Percentiles rank a stretch among this genome's conserved stretches.
These are phyloP conservation scores for Lactifluus pinguis DNA, from an alignment of 768 basidiomycete species.

Conservation along the genomic window DNA sequence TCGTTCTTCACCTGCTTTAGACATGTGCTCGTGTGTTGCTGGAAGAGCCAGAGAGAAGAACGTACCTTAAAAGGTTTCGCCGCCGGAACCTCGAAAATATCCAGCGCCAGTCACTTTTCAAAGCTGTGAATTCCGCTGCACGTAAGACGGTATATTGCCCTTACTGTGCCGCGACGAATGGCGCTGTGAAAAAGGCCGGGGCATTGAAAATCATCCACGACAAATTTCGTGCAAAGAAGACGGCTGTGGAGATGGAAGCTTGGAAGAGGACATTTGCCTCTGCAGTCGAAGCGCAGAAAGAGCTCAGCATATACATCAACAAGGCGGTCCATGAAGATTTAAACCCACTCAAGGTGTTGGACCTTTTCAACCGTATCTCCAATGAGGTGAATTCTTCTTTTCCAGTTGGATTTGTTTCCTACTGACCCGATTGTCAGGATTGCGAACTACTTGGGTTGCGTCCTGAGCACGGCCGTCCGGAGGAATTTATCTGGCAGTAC, in stretches of 20 bases:
- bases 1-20: slow-evolving; percentile 28
- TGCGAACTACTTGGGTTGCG: slow-evolving; percentile 90
- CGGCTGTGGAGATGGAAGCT: slow-evolving; percentile 77
- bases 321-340: slow-evolving; percentile 89
- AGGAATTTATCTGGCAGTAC: slow-evolving; percentile 99
- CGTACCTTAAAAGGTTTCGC: slow-evolving; percentile 84
- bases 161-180: slow-evolving; percentile 89
- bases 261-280: slow-evolving; percentile 76
- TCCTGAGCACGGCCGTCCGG: slow-evolving; percentile 83
- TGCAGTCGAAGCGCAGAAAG: slow-evolving; percentile 81
- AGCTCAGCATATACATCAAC: slow-evolving; percentile 72
- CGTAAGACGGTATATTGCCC: slow-evolving; percentile 90
- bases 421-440: slow-evolving; percentile 43
- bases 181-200: slow-evolving; percentile 92
- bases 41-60: slow-evolving; percentile 76
- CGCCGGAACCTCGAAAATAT: slow-evolving; percentile 87
- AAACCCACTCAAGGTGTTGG: slow-evolving; percentile 88
- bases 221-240: slow-evolving; percentile 93
- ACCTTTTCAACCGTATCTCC: slow-evolving; percentile 86
- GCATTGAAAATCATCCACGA: slow-evolving; percentile 96
- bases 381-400: slow-evolving; percentile 56
- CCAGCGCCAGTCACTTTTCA: slow-evolving; percentile 71
- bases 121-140: slow-evolving; percentile 76
- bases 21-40: slow-evolving; percentile 90
- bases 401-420: not conserved